Conservation (phyloP, 108 stramenopile genomes). For the Nitzschia sp. region DNA sequence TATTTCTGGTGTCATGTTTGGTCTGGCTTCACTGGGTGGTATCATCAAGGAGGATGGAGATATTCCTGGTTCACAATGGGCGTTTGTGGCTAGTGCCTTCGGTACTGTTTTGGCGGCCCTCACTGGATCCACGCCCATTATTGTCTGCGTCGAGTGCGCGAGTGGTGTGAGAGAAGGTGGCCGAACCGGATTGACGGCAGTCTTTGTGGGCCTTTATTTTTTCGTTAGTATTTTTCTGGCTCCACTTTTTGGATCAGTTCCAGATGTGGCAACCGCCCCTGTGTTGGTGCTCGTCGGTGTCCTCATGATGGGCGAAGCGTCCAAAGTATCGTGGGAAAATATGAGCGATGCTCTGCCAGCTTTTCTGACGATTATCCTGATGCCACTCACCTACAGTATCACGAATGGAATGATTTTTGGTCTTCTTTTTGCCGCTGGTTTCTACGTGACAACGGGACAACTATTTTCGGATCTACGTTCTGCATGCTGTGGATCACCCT, state of each 20-base stretch:
- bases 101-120: slow-evolving; percentile 50
- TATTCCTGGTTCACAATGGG: slow-evolving; percentile 51
- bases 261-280: slow-evolving; percentile 55
- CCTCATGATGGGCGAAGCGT: slow-evolving; percentile 54
- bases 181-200: slow-evolving; percentile 60
- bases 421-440: slow-evolving; percentile 24
- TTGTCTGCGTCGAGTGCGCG: slow-evolving; percentile 53
- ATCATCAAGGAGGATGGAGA: slow-evolving; percentile 37
- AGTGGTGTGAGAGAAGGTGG: slow-evolving; percentile 68
- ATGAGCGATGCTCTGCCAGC: slow-evolving; percentile 59
- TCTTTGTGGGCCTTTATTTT: slow-evolving; percentile 54
- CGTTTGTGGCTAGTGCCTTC: slow-evolving; percentile 39
- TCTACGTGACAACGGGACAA: slow-evolving; percentile 30
- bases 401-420: slow-evolving; percentile 63
- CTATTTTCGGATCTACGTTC: slow-evolving; percentile 1
- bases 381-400: slow-evolving; percentile 71
- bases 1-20: slow-evolving; percentile 67
- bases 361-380: slow-evolving; percentile 57
- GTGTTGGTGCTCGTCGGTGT: slow-evolving; percentile 57
- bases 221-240: slow-evolving; percentile 48
- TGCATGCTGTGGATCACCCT: neutral
- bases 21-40: slow-evolving; percentile 44
- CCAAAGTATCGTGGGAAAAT: slow-evolving; percentile 52
- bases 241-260: slow-evolving; percentile 52
- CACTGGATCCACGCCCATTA: slow-evolving; percentile 57